Evolutionary conservation across 2,329 filamentous ascomycete genomes (phyloP), one percentile per base, ranked within the genome.

Genomic region (Periconia sp.): DNA sequence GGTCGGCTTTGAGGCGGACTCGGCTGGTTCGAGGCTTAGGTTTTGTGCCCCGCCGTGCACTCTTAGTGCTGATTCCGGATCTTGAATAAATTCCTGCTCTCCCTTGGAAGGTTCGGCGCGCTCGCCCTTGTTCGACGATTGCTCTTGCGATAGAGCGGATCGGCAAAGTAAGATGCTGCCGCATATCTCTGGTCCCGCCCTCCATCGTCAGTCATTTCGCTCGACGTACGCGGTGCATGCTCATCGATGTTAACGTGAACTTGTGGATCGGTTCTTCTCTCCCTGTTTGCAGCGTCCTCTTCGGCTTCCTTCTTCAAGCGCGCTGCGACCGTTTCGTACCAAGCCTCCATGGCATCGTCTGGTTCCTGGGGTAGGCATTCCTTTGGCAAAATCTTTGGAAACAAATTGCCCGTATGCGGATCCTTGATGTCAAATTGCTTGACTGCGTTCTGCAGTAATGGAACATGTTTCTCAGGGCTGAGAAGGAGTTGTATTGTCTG

Each of bases 401-500:
- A 85, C 0, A 72, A 49, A 10, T 75, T 70, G 2, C 82, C 82
- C 11, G 79, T 91, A 42, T 85, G 83, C 0, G 89, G 89, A 64
- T 95, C 85, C 55, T 82, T 84, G 54, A 97, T 81, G 35, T 85
- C 81, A 83, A 92, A 97, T 58, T 89, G 81, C 56, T 82, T 82
- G 3, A 96, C 89, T 0, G 92, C 91, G 65, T 85, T 87, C 65
- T 94, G 91, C 20, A 99, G 74, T 64, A 92, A 93, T 0, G 85
- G 85, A 1, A 92, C 89, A 76, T 97, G 92, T 64, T 95, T 90
- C 62, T 94, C 88, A 0, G 94, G 94, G 1, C 87, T 90, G 1
- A 97, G 82, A 35, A 97, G 79, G 20, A 96, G 82, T 76, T 97
- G 91, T 52, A 97, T 89, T 0, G 90, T 91, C 77, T 96, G 89